Conservation (phyloP, 176 grass and related monocot species). For the Otatea glauca region DNA sequence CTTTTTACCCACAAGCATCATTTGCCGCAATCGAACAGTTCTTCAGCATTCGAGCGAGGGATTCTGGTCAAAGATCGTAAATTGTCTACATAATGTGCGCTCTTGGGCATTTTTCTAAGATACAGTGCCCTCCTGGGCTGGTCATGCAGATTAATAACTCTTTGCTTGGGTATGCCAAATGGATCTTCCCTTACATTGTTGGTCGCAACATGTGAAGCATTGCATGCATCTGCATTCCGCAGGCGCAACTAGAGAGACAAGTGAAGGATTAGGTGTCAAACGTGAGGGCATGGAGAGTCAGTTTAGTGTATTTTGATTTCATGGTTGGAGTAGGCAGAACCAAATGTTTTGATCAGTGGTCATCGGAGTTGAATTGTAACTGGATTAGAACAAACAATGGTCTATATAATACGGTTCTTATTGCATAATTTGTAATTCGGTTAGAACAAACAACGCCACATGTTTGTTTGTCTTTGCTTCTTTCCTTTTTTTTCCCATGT, state of each 20-base stretch:
- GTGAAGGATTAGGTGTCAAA: conserved; percentile 11
- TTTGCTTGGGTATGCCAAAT: not conserved
- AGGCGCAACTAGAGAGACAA: not conserved
- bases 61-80: not conserved
- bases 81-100: not conserved
- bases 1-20: not conserved
- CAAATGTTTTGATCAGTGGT: not conserved
- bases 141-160: not conserved
- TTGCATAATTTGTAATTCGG: not conserved
- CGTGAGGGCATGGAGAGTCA: not conserved
- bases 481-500: conserved; percentile 24
- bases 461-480: conserved; percentile 15
- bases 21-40: not conserved
- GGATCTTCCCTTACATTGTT: not conserved
- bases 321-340: not conserved
- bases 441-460: not conserved
- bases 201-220: not conserved
- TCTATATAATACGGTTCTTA: conserved; percentile 3
- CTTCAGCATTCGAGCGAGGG: not conserved
- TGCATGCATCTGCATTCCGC: not conserved
- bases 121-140: not conserved
- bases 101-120: not conserved
- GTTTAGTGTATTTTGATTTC: conserved; percentile 15
- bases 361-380: conserved; percentile 1
- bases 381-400: not conserved